These are phyloP conservation scores for Mallotus repandus DNA, from an alignment of 441 rosid genomes.

Conservation along the genomic window DNA sequence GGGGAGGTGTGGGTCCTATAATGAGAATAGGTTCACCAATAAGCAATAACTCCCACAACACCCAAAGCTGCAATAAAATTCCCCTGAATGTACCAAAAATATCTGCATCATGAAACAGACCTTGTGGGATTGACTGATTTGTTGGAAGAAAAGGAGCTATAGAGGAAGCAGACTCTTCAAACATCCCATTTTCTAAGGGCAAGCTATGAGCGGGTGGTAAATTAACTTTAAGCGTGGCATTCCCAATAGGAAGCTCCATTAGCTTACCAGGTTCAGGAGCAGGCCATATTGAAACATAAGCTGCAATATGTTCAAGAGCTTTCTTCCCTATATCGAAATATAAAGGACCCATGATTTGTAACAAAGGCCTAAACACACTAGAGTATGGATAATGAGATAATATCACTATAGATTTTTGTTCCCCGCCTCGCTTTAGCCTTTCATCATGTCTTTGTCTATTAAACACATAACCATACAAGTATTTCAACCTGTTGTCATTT, in stretches of 20 bases:
- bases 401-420: slow-evolving; percentile 92
- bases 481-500: slow-evolving; percentile 30
- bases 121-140: slow-evolving; percentile 91
- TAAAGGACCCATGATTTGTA: slow-evolving; percentile 94
- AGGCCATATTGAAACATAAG: slow-evolving; percentile 92
- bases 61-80: slow-evolving; percentile 85
- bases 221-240: slow-evolving; percentile 74
- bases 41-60: slow-evolving; percentile 85
- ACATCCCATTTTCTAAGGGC: slow-evolving; percentile 64
- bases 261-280: slow-evolving; percentile 74
- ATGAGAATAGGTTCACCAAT: slow-evolving; percentile 96
- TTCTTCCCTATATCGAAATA: slow-evolving; percentile 82
- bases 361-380: slow-evolving; percentile 80
- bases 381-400: slow-evolving; percentile 80
- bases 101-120: slow-evolving; percentile 95
- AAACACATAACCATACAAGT: slow-evolving; percentile 89
- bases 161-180: slow-evolving; percentile 81
- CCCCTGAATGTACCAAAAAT: slow-evolving; percentile 82
- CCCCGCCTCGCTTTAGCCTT: slow-evolving; percentile 95
- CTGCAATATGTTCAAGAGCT: slow-evolving; percentile 83
- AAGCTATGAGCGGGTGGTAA: slow-evolving; percentile 91
- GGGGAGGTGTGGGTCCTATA: slow-evolving; percentile 96
- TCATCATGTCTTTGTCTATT: slow-evolving; percentile 97
- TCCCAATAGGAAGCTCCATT: slow-evolving; percentile 96
- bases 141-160: slow-evolving; percentile 93